A percentile compares a stretch with the other conserved stretches of the same genome.
Evolutionary conservation across 2,329 filamentous ascomycete species (phyloP).

Genomic region (Ceratocystis colombiana): DNA sequence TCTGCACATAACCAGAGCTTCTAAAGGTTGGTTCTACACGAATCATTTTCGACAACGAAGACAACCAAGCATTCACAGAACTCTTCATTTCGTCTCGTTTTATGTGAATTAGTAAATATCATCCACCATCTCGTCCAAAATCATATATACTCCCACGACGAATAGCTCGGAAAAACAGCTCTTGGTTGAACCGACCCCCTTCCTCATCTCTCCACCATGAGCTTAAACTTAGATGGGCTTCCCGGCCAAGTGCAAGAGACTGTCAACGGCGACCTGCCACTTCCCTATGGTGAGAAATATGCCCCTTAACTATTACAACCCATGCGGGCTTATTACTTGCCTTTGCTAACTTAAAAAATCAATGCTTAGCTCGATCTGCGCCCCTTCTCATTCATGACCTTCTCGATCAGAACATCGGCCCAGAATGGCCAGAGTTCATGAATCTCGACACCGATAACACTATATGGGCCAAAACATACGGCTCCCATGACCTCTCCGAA

Average conservation of each 20-base stretch:
- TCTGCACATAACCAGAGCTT: not conserved
- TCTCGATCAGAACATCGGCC: slow-evolving; percentile 26
- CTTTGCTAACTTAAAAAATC: not conserved
- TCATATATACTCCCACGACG: not conserved
- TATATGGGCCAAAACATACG: slow-evolving; percentile 21
- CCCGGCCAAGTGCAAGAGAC: slow-evolving; percentile 21
- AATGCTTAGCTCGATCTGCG: slow-evolving; percentile 24
- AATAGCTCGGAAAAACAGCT: not conserved
- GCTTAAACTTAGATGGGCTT: slow-evolving; percentile 19
- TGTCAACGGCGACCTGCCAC: slow-evolving; percentile 21
- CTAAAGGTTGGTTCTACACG: not conserved
- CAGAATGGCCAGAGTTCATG: slow-evolving; percentile 26
- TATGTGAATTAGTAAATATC: too few species aligned
- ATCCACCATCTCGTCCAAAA: not conserved
- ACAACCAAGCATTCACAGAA: not conserved
- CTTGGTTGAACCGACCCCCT: not conserved
- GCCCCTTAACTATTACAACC: not conserved
- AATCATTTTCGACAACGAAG: not conserved
- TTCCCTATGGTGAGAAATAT: slow-evolving; percentile 25
- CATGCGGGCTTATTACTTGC: not conserved
- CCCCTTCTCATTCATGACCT: slow-evolving; percentile 27
- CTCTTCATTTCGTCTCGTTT: not conserved
- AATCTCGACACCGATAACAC: slow-evolving; percentile 18
- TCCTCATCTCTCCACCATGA: slow-evolving; percentile 14
- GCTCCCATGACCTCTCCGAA: slow-evolving; percentile 6